A percentile compares a stretch with the other conserved stretches of the same genome.
These are phyloP conservation scores for Magnolia kwangsiensis DNA, from an alignment of 164 flowering plant genomes.

Conservation along the genomic window DNA sequence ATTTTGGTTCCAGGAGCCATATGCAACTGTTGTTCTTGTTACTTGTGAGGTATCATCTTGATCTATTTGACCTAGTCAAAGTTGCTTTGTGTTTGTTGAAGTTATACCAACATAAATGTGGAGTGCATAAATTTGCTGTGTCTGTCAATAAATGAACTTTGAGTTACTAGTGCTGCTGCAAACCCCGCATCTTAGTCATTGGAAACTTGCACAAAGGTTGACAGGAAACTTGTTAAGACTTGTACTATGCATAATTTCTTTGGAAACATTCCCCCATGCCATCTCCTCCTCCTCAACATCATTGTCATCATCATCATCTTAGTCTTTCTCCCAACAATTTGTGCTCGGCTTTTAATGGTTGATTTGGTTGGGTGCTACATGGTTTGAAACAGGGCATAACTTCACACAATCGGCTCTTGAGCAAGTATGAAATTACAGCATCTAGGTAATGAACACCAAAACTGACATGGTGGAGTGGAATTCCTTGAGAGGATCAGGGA, in stretches of 20 bases:
- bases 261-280: neutral
- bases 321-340: neutral
- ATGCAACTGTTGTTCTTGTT: conserved; percentile 90
- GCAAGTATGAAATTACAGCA: neutral
- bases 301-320: neutral
- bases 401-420: neutral
- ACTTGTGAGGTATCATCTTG: conserved; percentile 77
- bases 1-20: conserved; percentile 98
- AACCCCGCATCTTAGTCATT: neutral
- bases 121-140: neutral
- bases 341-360: neutral
- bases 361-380: neutral
- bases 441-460: neutral
- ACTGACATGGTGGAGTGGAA: neutral
- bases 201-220: neutral
- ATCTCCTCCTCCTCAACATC: too few species aligned
- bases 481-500: neutral
- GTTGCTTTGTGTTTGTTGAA: conserved; percentile 2
- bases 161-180: neutral
- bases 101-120: neutral
- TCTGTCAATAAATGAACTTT: neutral
- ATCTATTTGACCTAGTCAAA: neutral
- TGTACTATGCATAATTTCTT: neutral
- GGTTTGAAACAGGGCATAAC: too few species aligned
- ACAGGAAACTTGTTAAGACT: neutral